Conservation (phyloP, 352 stramenopile species). For the Pythium inflatum region DNA sequence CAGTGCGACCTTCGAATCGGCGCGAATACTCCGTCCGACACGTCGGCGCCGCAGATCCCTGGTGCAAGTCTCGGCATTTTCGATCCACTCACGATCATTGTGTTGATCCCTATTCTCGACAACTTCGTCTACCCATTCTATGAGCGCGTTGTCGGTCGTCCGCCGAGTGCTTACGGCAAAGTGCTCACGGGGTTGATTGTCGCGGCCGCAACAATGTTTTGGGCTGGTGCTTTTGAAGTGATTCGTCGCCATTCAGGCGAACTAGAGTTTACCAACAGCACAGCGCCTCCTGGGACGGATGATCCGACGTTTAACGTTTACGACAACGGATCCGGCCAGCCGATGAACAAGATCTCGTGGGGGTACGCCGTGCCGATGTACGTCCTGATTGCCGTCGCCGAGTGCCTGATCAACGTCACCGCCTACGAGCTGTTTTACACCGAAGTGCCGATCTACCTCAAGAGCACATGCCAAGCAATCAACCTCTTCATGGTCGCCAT, state of each 20-base stretch:
- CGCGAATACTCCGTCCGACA: constrained; percentile 37
- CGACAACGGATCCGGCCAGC: constrained; percentile 62
- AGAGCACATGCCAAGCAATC: constrained; percentile 87
- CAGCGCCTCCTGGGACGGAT: too few species aligned
- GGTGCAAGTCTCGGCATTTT: constrained; percentile 84
- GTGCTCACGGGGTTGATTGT: constrained; percentile 76
- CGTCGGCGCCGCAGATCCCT: constrained; percentile 56
- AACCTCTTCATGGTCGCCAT: constrained; percentile 90
- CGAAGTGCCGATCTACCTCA: constrained; percentile 85
- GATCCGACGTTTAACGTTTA: too few species aligned
- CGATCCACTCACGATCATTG: constrained; percentile 84
- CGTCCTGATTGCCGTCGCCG: constrained; percentile 76
- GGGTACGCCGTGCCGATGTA: constrained; percentile 84
- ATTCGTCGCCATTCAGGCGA: constrained; percentile 58
- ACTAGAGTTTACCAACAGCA: constrained; percentile 40
- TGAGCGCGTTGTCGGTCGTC: constrained; percentile 48
- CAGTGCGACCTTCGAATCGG: constrained; percentile 77
- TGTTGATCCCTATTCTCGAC: constrained; percentile 78
- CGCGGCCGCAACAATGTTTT: constrained; percentile 84
- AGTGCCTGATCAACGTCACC: constrained; percentile 89
- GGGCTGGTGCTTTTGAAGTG: constrained; percentile 82
- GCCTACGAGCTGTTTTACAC: constrained; percentile 90
- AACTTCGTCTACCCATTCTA: constrained; percentile 78
- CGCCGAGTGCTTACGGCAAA: constrained; percentile 80
- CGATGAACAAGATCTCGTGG: constrained; percentile 87